Base-by-base conservation (phyloP, 805 yeast genomes). In the Starmerella tilneyi region DNA sequence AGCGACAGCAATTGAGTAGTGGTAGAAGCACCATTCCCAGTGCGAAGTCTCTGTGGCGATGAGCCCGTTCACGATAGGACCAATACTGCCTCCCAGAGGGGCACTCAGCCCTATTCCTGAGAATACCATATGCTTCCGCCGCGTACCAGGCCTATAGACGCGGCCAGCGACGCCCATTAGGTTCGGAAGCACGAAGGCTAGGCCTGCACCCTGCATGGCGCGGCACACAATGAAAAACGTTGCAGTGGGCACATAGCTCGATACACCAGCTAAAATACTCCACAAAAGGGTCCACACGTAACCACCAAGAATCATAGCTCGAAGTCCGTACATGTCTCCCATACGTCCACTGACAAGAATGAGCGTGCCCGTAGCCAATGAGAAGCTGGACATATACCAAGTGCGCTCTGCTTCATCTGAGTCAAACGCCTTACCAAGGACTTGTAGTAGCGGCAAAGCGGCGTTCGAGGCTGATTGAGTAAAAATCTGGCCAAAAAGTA, bases 341-440 rank as follows among this genome's bases (percentile, higher is more conserved):
- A 80, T 57, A 43, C 78, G 69, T 11, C 92, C 92, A 33, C 81
- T 72, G 4, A 78, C 67, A 23, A 82, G 61, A 41, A 82, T 81
- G 51, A 81, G 78, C 0, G 89, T 78, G 9, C 89, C 89, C 5
- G 79, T 75, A 0, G 84, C 78, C 44, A 82, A 61, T 0, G 85
- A 76, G 58, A 75, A 80, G 1, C 84, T 73, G 1, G 86, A 84
- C 70, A 77, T 70, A 56, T 76, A 74, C 92, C 94, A 79, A 40
- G 65, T 60, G 7, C 67, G 67, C 3, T 58, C 54, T 8, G 58
- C 48, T 22, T 43, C 34, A 2, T 49, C 51, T 20, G 60, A 53
- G 24, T 55, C 53, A 32, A 65, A 67, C 26, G 55, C 44, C 12
- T 49, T 49, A 3, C 64, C 64, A 4, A 69, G 61, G 9, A 53